phyloP scores from a whole-genome alignment of 306 rosid genomes.

The apple (Malus domestica) region DNA sequence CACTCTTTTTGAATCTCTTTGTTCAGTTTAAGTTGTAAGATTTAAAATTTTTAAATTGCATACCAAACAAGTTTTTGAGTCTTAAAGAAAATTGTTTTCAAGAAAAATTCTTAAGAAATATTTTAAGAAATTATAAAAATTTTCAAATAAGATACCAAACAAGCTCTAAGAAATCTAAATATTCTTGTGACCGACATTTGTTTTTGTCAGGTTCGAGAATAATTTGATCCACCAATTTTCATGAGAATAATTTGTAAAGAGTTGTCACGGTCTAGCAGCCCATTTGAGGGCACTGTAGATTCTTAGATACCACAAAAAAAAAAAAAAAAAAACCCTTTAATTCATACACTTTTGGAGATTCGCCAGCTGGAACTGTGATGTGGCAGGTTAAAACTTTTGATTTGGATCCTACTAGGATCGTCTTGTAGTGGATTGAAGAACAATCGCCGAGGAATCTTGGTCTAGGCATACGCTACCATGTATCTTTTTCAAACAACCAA shows the following conservation, averaged over 20 bases:
- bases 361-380: constrained; percentile 41
- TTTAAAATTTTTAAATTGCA: too few relatives aligned
- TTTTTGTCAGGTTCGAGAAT: neutral
- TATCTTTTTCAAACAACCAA: too few relatives aligned
- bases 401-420: constrained; percentile 3
- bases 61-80: too few relatives aligned
- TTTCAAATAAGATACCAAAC: too few relatives aligned
- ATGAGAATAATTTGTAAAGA: neutral
- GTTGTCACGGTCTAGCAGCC: constrained; percentile 6
- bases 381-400: neutral
- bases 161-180: neutral
- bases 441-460: neutral
- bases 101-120: too few relatives aligned
- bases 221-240: neutral
- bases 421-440: neutral
- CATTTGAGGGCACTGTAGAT: neutral
- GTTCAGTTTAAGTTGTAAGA: too few relatives aligned
- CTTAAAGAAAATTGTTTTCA: too few relatives aligned
- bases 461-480: neutral
- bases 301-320: constrained; percentile 12
- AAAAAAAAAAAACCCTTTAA: constrained; percentile 25
- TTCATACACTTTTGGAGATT: constrained; percentile 34
- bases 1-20: too few relatives aligned
- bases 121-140: too few relatives aligned
- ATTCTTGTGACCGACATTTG: neutral